Evolutionary conservation across 176 grass and related monocot species (phyloP).

Genomic region (bread wheat (Triticum aestivum)): DNA sequence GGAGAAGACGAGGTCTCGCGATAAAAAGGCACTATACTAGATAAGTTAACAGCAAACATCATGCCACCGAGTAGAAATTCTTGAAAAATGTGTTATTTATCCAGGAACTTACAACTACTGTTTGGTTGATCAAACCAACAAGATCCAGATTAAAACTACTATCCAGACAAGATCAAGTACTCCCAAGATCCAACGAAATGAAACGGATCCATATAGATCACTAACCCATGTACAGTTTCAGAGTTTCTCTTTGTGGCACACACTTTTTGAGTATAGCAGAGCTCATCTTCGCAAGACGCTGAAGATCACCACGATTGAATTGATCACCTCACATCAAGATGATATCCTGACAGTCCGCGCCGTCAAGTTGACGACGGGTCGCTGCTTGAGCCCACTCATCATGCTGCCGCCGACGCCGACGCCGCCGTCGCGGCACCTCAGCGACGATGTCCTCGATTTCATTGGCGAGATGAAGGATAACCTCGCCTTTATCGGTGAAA

Average conservation of each 20-base stretch:
- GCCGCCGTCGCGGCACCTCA: constrained; percentile 34
- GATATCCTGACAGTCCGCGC: constrained; percentile 50
- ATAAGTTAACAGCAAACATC: background rate
- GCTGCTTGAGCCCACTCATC: constrained; percentile 69
- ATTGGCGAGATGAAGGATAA: constrained; percentile 66
- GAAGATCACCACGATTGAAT: constrained; percentile 22
- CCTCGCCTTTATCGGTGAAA: constrained; percentile 74
- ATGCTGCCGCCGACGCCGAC: background rate
- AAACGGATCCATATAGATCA: constrained; percentile 72
- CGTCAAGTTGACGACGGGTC: constrained; percentile 46
- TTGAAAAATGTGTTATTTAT: background rate
- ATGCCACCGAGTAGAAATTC: background rate
- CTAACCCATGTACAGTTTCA: constrained; percentile 82
- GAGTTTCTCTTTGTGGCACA: constrained; percentile 78
- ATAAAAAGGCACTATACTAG: background rate
- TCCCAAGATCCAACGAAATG: background rate
- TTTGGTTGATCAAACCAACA: constrained; percentile 5
- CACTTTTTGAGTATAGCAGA: constrained; percentile 54
- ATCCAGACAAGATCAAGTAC: background rate
- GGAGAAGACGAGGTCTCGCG: too few species aligned
- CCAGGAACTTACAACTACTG: background rate
- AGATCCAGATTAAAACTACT: background rate
- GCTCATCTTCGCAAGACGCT: constrained; percentile 23
- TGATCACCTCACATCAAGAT: background rate
- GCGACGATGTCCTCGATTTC: constrained; percentile 55